A percentile compares a stretch with the other conserved stretches of the same genome.
Conservation (phyloP, 495 filamentous ascomycete genomes). For the Daldinia grandis region DNA sequence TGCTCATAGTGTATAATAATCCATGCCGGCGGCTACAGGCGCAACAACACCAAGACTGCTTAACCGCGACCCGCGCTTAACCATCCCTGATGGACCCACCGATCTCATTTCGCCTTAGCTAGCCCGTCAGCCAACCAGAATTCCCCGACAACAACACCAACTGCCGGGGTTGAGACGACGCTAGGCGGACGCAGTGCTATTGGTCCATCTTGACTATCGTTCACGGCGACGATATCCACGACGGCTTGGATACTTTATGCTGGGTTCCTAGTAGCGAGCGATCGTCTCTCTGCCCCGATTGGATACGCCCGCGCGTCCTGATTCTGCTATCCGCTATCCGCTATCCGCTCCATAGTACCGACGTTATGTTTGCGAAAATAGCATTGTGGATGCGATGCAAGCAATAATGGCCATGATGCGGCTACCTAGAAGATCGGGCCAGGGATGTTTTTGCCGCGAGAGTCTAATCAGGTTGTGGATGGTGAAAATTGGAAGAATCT, state of each 20-base stretch:
- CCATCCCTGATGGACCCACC: slow-evolving; percentile 27
- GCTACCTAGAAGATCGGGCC: not conserved
- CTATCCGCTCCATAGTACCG: slow-evolving; percentile 26
- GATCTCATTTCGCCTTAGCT: slow-evolving; percentile 40
- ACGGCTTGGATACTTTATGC: slow-evolving; percentile 3
- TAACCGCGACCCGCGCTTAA: slow-evolving; percentile 46
- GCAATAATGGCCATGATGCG: slow-evolving; percentile 11
- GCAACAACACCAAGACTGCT: slow-evolving; percentile 5
- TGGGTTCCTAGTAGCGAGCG: not conserved
- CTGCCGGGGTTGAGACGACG: slow-evolving; percentile 20
- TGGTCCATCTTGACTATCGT: slow-evolving; percentile 12
- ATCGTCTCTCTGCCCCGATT: slow-evolving; percentile 30
- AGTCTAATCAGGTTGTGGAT: slow-evolving; percentile 2
- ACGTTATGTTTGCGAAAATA: slow-evolving; percentile 24
- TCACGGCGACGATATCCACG: slow-evolving; percentile 8
- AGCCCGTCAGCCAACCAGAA: slow-evolving; percentile 39
- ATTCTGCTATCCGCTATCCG: slow-evolving; percentile 39
- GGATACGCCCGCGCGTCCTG: slow-evolving; percentile 40
- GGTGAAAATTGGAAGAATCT: slow-evolving; percentile 20
- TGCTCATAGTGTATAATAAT: slow-evolving; percentile 4
- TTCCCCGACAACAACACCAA: slow-evolving; percentile 16
- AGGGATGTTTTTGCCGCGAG: slow-evolving; percentile 12
- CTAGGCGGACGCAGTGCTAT: slow-evolving; percentile 25
- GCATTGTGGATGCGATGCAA: slow-evolving; percentile 19
- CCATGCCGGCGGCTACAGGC: slow-evolving; percentile 32